Evolutionary conservation across 768 basidiomycete genomes (phyloP).

Genomic region (Kockovaella imperatae): DNA sequence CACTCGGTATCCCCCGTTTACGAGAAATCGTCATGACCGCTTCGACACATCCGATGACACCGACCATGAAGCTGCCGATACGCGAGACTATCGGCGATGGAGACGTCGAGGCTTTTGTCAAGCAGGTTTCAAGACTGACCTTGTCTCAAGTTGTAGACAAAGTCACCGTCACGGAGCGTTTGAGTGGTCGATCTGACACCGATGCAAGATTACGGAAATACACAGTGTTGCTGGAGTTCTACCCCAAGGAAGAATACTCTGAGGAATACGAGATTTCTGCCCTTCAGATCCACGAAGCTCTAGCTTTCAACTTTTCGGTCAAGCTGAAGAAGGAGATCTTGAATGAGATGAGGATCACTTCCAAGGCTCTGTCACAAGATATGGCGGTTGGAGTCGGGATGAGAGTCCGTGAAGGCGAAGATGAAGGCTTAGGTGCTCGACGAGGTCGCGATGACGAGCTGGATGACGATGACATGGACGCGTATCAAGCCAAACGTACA

Average conservation of each 20-base stretch:
- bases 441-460: conserved; percentile 50
- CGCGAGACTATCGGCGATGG: conserved; percentile 51
- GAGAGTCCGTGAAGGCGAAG: conserved; percentile 41
- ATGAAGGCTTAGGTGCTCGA: conserved; percentile 15
- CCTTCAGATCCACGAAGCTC: conserved; percentile 62
- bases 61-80: conserved; percentile 85
- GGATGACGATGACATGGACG: conserved; percentile 54
- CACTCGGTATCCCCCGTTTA: conserved; percentile 94
- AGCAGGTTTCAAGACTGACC: conserved; percentile 72
- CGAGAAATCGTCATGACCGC: conserved; percentile 99
- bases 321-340: conserved; percentile 78
- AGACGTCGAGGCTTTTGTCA: conserved; percentile 71
- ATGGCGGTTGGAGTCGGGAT: conserved; percentile 64
- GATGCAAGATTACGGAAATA: conserved; percentile 66
- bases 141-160: conserved; percentile 81
- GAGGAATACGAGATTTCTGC: conserved; percentile 72
- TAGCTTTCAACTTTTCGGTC: conserved; percentile 67
- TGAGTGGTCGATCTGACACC: conserved; percentile 51
- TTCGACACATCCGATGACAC: conserved; percentile 88
- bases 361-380: conserved; percentile 68
- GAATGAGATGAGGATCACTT: conserved; percentile 75
- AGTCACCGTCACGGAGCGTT: conserved; percentile 69
- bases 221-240: conserved; percentile 72
- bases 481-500: conserved; percentile 45
- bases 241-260: conserved; percentile 72